phyloP scores from a whole-genome alignment of 345 rosid genomes.

The Orychophragmus violaceus region DNA sequence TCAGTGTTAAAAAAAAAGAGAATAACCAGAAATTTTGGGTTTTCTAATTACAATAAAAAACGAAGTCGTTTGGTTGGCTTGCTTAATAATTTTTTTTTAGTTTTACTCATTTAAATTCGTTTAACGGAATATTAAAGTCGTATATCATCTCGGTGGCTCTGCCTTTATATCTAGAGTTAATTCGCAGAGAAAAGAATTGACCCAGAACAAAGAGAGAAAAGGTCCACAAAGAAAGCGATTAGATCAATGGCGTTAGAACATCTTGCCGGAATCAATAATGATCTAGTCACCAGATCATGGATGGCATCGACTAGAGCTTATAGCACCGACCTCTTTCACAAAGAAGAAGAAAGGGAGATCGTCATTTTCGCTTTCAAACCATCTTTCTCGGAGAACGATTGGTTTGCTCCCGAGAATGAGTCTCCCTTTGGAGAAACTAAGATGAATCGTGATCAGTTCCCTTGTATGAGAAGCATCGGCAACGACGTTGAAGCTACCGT shows the following conservation, averaged over 20 bases:
- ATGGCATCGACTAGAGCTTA: conserved; percentile 34
- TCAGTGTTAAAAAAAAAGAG: too few species aligned
- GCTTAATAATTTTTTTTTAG: too few species aligned
- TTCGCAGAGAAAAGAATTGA: neutral
- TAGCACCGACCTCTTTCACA: conserved; percentile 19
- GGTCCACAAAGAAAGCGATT: neutral
- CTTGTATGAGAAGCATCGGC: conserved; percentile 53
- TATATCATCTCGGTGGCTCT: too few species aligned
- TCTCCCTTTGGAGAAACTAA: conserved; percentile 47
- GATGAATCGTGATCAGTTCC: conserved; percentile 37
- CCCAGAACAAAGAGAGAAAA: neutral
- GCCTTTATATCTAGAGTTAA: neutral
- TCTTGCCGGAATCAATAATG: conserved; percentile 26
- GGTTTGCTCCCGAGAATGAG: conserved; percentile 24
- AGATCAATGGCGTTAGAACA: conserved; percentile 23
- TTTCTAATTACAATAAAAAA: too few species aligned
- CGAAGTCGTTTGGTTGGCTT: too few species aligned
- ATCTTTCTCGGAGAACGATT: conserved; percentile 34
- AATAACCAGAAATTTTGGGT: too few species aligned
- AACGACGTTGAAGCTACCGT: conserved; percentile 41
- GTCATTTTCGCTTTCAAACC: conserved; percentile 52
- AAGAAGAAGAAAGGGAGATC: conserved; percentile 6
- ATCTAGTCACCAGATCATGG: conserved; percentile 39
- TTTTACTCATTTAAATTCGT: too few species aligned
- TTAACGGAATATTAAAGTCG: too few species aligned